Evolutionary conservation across 257 asterid genomes (phyloP).

Genomic region (Solanum virginianum): DNA sequence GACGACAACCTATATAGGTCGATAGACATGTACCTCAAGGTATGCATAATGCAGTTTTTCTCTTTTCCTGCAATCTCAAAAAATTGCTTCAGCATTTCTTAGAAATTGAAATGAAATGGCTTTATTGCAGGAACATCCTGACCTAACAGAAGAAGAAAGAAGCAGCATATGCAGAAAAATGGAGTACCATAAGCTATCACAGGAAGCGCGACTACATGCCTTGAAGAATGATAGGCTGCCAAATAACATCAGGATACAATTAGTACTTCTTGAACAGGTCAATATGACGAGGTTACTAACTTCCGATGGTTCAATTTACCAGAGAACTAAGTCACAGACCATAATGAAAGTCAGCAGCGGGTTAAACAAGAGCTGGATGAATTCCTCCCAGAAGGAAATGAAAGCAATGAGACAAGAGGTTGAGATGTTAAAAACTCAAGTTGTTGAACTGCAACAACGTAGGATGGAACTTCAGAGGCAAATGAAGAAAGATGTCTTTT

Average conservation of each 20-base stretch:
- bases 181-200: conserved; percentile 15
- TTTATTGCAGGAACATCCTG: conserved; percentile 18
- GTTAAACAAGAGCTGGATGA: background rate
- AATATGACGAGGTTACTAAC: conserved; percentile 7
- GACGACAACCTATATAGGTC: conserved; percentile 22
- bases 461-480: conserved; percentile 5
- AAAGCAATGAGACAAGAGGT: conserved; percentile 6
- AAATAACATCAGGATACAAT: conserved; percentile 1
- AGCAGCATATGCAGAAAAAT: conserved; percentile 9
- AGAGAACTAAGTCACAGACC: conserved; percentile 4
- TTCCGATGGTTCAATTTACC: conserved; percentile 10
- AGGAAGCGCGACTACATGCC: conserved; percentile 14
- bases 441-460: conserved; percentile 6
- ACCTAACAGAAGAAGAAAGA: conserved; percentile 16
- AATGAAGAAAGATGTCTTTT: background rate
- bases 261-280: conserved; percentile 18
- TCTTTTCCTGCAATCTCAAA: background rate
- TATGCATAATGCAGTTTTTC: background rate
- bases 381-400: conserved; percentile 1
- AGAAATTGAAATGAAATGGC: background rate
- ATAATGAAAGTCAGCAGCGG: background rate
- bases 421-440: conserved; percentile 14
- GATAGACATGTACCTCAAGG: conserved; percentile 19
- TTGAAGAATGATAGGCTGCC: conserved; percentile 14
- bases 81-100: background rate